These are phyloP conservation scores for Orychophragmus violaceus DNA, from an alignment of 345 rosid species.

Conservation along the genomic window DNA sequence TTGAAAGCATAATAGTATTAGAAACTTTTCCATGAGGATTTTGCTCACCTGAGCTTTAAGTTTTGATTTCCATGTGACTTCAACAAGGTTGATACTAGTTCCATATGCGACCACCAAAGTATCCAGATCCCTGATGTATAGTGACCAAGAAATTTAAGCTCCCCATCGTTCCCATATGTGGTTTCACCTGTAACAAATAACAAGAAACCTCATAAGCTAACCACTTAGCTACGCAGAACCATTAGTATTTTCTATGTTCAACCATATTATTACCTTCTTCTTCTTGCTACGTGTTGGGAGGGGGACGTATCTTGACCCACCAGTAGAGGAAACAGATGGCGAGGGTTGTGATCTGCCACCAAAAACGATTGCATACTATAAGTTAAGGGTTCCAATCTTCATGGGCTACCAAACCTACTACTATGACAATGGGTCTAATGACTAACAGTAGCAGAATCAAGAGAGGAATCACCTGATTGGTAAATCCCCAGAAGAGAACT, in stretches of 20 bases:
- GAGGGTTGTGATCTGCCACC: conserved; percentile 78
- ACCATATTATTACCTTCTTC: conserved; percentile 62
- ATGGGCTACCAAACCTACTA: not conserved
- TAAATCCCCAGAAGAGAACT: conserved; percentile 96
- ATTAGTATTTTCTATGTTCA: not conserved
- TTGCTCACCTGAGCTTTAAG: conserved; percentile 88
- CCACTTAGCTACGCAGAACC: not conserved
- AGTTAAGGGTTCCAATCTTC: not conserved
- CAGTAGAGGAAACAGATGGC: conserved; percentile 77
- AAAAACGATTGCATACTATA: conserved; percentile 3
- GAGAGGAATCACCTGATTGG: conserved; percentile 66
- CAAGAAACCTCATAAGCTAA: not conserved
- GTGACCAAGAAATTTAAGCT: conserved; percentile 91
- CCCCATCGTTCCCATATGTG: conserved; percentile 96
- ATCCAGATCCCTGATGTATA: conserved; percentile 85
- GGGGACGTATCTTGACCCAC: conserved; percentile 78
- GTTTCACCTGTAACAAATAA: conserved; percentile 8
- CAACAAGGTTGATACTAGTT: too few species aligned
- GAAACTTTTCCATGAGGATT: not conserved
- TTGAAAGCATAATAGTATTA: not conserved
- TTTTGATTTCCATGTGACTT: too few species aligned
- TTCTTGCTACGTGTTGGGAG: conserved; percentile 88
- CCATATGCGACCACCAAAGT: conserved; percentile 97
- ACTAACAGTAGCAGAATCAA: not conserved
- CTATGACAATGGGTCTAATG: not conserved